phyloP scores from a whole-genome alignment of 106 monocot species.

The Dendrobium officinale region DNA sequence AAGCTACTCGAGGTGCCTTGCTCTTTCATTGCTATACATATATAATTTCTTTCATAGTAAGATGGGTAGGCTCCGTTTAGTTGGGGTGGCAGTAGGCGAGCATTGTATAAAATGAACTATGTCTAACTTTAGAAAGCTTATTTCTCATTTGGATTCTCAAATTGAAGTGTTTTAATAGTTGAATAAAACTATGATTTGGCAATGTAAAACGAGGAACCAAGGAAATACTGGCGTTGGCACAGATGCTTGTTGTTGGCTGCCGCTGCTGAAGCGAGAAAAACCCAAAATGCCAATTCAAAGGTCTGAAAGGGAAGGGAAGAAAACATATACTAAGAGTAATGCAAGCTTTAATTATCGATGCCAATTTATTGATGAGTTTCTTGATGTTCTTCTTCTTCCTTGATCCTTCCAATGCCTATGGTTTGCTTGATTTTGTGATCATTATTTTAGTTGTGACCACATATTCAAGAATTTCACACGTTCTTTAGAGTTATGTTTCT shows the following conservation, averaged over 20 bases:
- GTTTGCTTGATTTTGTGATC: no score
- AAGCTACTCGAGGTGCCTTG: conserved; percentile 75
- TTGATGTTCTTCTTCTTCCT: no score
- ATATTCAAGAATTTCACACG: neutral
- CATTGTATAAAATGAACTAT: neutral
- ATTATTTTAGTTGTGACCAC: neutral
- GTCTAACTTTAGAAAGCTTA: neutral
- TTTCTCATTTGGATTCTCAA: neutral
- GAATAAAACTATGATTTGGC: neutral
- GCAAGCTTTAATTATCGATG: neutral
- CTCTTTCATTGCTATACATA: neutral
- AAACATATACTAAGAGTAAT: neutral
- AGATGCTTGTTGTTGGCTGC: neutral
- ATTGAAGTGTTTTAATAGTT: neutral
- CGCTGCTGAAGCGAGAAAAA: neutral
- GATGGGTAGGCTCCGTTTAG: neutral
- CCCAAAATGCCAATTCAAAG: neutral
- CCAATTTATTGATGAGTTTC: neutral
- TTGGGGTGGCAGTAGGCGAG: neutral
- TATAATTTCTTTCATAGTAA: neutral
- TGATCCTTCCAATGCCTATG: no score
- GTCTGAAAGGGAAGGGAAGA: neutral
- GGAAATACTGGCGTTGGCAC: neutral
- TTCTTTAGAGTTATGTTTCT: neutral
- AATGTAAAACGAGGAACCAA: neutral